Evolutionary conservation across 2,329 filamentous ascomycete genomes (phyloP).

Genomic region (Fusarium zealandicum): DNA sequence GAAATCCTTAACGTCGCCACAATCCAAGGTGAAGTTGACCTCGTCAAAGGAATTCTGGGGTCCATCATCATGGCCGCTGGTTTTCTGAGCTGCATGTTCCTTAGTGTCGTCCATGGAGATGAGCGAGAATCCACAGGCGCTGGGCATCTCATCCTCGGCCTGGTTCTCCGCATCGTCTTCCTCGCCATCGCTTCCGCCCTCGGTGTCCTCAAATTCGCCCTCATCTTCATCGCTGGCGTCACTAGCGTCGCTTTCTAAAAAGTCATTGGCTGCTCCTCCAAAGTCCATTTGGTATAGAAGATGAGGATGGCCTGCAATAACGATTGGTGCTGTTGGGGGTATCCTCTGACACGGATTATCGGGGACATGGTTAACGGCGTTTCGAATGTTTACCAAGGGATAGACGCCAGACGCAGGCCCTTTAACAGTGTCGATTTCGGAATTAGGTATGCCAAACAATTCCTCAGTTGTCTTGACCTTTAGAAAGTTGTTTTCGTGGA

Average conservation of each 20-base stretch:
- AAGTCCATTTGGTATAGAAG: slow-evolving; percentile 17
- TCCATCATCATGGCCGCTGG: not conserved
- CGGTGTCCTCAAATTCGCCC: slow-evolving; percentile 27
- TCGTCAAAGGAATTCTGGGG: slow-evolving; percentile 21
- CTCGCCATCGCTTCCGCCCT: slow-evolving; percentile 28
- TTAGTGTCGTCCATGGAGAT: slow-evolving; percentile 14
- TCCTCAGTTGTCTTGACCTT: slow-evolving; percentile 45
- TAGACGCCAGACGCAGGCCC: slow-evolving; percentile 20
- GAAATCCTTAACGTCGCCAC: slow-evolving; percentile 1
- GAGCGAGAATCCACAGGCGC: slow-evolving; percentile 11
- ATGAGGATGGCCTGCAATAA: slow-evolving; percentile 22
- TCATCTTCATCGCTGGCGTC: slow-evolving; percentile 22
- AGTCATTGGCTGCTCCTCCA: slow-evolving; percentile 13
- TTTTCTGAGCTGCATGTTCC: not conserved
- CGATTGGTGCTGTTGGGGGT: not conserved
- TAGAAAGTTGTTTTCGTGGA: slow-evolving; percentile 55
- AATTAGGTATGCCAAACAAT: slow-evolving; percentile 43
- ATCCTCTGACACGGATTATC: slow-evolving; percentile 43
- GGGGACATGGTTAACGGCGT: slow-evolving; percentile 37
- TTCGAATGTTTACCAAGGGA: slow-evolving; percentile 40
- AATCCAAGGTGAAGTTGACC: slow-evolving; percentile 18
- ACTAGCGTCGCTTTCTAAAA: slow-evolving; percentile 24
- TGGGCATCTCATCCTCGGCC: slow-evolving; percentile 13
- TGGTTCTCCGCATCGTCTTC: slow-evolving; percentile 24
- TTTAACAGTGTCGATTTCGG: slow-evolving; percentile 29